Percentiles rank a stretch among this genome's conserved stretches.
These are phyloP conservation scores for Nakazawaea pomicola DNA, from an alignment of 805 yeast species.

Conservation along the genomic window DNA sequence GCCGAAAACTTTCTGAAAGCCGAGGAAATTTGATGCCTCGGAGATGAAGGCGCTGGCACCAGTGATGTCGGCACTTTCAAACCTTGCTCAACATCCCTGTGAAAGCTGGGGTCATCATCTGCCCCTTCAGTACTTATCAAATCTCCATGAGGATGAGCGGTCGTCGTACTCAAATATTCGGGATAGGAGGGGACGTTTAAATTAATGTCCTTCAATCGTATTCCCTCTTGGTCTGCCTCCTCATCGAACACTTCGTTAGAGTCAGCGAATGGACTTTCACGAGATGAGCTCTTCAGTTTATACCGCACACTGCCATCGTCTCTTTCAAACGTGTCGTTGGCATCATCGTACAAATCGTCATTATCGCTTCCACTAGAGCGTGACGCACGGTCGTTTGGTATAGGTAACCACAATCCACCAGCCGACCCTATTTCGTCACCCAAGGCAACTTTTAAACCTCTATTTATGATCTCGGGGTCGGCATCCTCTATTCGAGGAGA, in stretches of 20 bases:
- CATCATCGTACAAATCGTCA: neutral
- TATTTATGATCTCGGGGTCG: constrained; percentile 5
- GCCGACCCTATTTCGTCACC: neutral
- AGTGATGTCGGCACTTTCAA: constrained; percentile 1
- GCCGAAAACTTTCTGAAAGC: constrained; percentile 20
- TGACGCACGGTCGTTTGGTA: neutral
- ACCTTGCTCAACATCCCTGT: constrained; percentile 6
- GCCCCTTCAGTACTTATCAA: no score
- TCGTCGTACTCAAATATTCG: constrained; percentile 13
- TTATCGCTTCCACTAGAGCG: neutral
- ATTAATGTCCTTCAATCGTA: constrained; percentile 10
- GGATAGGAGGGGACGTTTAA: constrained; percentile 12
- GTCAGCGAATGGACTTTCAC: no score
- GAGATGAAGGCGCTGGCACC: constrained; percentile 11
- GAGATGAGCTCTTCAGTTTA: no score
- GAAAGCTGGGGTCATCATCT: neutral
- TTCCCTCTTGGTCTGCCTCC: constrained; percentile 11
- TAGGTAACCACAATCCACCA: constrained; percentile 11
- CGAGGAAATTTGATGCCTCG: constrained; percentile 17
- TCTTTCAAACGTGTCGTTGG: neutral
- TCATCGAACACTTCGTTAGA: no score
- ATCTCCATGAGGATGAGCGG: constrained; percentile 6
- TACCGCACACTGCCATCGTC: neutral
- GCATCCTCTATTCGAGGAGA: constrained; percentile 1
- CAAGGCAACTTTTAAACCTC: constrained; percentile 8